Base-by-base conservation (phyloP, 164 flowering plant species). In the Nymphaea colorata region DNA sequence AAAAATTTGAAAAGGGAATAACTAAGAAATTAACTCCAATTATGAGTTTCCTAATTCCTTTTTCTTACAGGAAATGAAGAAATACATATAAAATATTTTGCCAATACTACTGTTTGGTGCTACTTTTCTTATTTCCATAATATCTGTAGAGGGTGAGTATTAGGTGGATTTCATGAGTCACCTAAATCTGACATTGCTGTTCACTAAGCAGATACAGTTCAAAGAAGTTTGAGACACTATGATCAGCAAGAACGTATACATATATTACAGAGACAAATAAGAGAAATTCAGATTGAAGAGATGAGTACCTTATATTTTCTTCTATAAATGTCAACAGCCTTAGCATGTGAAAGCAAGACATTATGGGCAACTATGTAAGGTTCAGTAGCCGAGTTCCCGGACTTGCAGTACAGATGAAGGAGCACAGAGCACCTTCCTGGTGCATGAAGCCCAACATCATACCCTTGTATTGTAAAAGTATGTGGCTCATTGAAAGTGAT, bases 401-500 rank as follows among this genome's bases (percentile, higher is more conserved):
- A 89, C 67, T 74, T 69, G 69, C 97, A 93, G 59, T 83, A 77
- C 16, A 81, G 66, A 53, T 63, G 84, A n/a, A 77, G 78, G 11
- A 89, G 76, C 47, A 86, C 81, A 6, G 98, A 89, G 77, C 98
- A 93, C 2, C 94, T 74, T 14, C 96, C 96, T 0, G 98, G 97
- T 7, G 98, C 96, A 44, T 82, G 82, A 41, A 90, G 83, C n/a
- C 97, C 98, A 0, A 77, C 83, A 74, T 88, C 96, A 62, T 86
- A 94, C 4, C 98, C 99, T 80, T 88, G 93, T 4, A 79, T 68
- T 0, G 92, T 69, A 66, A 90, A 76, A 2, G 92, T 87, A 59
- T 91, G 94, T 0, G 99, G 99, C 77, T 94, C 99, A 66, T 94
- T 94, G 77, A 94, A 88, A 3, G 93, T 91, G 43, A 89, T 87